Conservation (phyloP, 2,329 filamentous ascomycete genomes). For the Paecilomyces niveus region DNA sequence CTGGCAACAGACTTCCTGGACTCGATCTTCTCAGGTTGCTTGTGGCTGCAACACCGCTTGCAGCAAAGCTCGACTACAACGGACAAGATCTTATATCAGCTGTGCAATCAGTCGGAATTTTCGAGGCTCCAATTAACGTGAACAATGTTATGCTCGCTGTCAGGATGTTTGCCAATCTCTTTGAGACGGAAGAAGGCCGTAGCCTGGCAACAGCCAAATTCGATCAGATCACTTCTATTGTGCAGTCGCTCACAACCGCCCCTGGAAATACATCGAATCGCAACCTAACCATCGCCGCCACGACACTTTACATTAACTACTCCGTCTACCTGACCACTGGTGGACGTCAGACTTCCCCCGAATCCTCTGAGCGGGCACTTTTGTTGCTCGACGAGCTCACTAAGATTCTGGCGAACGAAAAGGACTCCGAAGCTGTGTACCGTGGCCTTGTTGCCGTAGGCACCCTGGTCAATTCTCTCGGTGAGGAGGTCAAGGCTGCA, state of each 20-base stretch:
- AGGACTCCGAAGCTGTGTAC: slow-evolving; percentile 77
- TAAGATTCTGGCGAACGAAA: slow-evolving; percentile 57
- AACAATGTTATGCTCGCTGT: slow-evolving; percentile 86
- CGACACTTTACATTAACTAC: slow-evolving; percentile 79
- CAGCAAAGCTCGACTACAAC: slow-evolving; percentile 54
- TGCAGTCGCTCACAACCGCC: slow-evolving; percentile 56
- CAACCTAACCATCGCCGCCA: slow-evolving; percentile 74
- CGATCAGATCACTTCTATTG: slow-evolving; percentile 54
- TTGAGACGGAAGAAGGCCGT: slow-evolving; percentile 66
- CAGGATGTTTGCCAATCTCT: slow-evolving; percentile 76
- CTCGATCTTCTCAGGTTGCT: slow-evolving; percentile 84
- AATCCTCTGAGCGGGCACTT: slow-evolving; percentile 43
- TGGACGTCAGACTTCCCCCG: slow-evolving; percentile 28
- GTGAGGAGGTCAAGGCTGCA: slow-evolving; percentile 52
- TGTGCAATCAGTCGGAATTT: slow-evolving; percentile 53
- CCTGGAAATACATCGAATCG: slow-evolving; percentile 53
- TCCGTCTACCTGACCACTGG: slow-evolving; percentile 60
- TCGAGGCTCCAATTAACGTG: slow-evolving; percentile 55
- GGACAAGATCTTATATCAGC: slow-evolving; percentile 52
- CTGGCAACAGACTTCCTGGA: slow-evolving; percentile 69
- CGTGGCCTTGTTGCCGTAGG: slow-evolving; percentile 75
- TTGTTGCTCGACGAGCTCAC: slow-evolving; percentile 56
- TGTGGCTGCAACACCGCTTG: slow-evolving; percentile 58
- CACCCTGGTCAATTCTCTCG: slow-evolving; percentile 58
- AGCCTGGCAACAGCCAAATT: slow-evolving; percentile 53